phyloP scores from a whole-genome alignment of 768 basidiomycete genomes.

The Chalciporus sphaerocephalus region DNA sequence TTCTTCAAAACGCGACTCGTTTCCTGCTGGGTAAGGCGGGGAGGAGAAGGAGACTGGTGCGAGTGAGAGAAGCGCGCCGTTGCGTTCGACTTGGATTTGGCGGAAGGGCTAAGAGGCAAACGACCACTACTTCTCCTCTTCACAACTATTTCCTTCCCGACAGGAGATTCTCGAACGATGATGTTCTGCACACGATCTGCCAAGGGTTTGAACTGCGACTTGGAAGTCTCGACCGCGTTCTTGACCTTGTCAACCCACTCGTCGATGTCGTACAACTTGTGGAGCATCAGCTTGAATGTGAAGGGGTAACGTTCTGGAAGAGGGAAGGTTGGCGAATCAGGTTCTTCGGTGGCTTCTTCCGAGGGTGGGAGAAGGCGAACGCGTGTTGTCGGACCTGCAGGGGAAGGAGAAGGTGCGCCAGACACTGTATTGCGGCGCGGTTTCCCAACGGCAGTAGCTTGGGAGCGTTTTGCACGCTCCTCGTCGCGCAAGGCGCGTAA shows the following conservation, averaged over 20 bases:
- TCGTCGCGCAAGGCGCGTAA: constrained; percentile 32
- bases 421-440: constrained; percentile 23
- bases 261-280: constrained; percentile 57
- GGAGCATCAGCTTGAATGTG: constrained; percentile 64
- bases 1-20: constrained; percentile 45
- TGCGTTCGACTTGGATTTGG: constrained; percentile 10
- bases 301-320: constrained; percentile 44
- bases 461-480: constrained; percentile 2
- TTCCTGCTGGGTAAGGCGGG: constrained; percentile 7
- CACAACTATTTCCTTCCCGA: constrained; percentile 13
- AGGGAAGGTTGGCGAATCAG: constrained; percentile 40
- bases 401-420: constrained; percentile 13
- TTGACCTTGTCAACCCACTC: constrained; percentile 58
- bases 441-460: constrained; percentile 1
- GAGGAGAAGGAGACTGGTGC: not conserved
- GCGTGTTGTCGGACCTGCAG: not conserved
- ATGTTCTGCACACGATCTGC: constrained; percentile 33
- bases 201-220: constrained; percentile 53
- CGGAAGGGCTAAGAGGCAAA: constrained; percentile 21
- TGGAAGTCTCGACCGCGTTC: constrained; percentile 48
- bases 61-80: not conserved
- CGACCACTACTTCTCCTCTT: constrained; percentile 22
- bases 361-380: constrained; percentile 9
- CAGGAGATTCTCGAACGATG: constrained; percentile 7
- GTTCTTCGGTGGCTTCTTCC: constrained; percentile 20